phyloP scores from a whole-genome alignment of 306 rosid species.

The Trifolium subterraneum region DNA sequence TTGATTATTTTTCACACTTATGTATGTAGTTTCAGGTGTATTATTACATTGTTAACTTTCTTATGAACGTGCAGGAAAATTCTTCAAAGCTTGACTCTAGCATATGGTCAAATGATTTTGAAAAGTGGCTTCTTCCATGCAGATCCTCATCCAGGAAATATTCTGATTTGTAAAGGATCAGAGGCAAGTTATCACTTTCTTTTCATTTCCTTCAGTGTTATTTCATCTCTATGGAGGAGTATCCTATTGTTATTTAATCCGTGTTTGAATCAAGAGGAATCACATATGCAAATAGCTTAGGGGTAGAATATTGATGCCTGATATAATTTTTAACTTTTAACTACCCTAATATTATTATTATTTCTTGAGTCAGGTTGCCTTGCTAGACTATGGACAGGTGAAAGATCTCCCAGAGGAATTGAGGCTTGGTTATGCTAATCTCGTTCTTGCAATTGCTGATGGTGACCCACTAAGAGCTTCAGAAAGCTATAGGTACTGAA shows the following conservation, averaged over 20 bases:
- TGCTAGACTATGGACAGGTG: slow-evolving; percentile 98
- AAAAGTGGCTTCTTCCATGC: slow-evolving; percentile 97
- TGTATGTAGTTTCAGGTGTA: slow-evolving; percentile 14
- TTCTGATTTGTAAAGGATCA: slow-evolving; percentile 89
- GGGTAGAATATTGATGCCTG: slow-evolving; percentile 30
- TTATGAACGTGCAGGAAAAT: slow-evolving; percentile 73
- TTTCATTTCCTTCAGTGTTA: slow-evolving; percentile 18
- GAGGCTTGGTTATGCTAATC: slow-evolving; percentile 95
- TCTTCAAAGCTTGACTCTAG: slow-evolving; percentile 91
- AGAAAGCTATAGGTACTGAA: slow-evolving; percentile 79
- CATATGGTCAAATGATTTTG: slow-evolving; percentile 99
- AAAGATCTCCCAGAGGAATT: slow-evolving; percentile 92
- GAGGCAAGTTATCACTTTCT: slow-evolving; percentile 71
- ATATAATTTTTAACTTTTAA: slow-evolving; percentile 34
- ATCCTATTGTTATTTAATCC: slow-evolving; percentile 22
- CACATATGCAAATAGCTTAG: slow-evolving; percentile 3
- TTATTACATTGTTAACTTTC: slow-evolving; percentile 21
- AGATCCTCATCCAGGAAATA: slow-evolving; percentile 99
- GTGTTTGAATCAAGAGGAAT: slow-evolving; percentile 24
- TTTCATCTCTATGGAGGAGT: slow-evolving; percentile 22
- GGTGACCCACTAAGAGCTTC: slow-evolving; percentile 68
- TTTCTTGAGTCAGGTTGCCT: slow-evolving; percentile 72
- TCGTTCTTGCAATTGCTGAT: slow-evolving; percentile 87
- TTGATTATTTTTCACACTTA: slow-evolving; percentile 29
- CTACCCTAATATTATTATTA: slow-evolving; percentile 41